phyloP scores from a whole-genome alignment of 768 basidiomycete genomes.

The Brasilioporus rufonigricans region DNA sequence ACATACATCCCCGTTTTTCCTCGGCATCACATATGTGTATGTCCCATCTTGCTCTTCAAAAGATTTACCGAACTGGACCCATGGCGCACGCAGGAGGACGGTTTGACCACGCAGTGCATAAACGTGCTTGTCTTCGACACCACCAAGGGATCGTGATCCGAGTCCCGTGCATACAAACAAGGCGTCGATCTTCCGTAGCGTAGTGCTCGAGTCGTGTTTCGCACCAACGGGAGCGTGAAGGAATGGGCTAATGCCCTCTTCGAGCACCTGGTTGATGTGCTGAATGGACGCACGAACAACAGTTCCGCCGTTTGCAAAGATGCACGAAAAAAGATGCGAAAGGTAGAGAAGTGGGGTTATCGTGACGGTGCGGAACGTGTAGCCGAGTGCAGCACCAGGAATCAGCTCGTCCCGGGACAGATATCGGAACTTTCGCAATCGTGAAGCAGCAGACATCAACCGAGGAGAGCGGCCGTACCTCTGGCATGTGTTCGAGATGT shows the following conservation, averaged over 20 bases:
- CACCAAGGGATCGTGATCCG: conserved; percentile 45
- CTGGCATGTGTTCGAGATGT: conserved; percentile 46
- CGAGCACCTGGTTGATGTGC: conserved; percentile 57
- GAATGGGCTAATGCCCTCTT: conserved; percentile 5
- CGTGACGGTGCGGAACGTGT: conserved; percentile 60
- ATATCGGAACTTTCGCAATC: conserved; percentile 23
- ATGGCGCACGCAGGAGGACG: conserved; percentile 41
- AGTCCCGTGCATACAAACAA: conserved; percentile 63
- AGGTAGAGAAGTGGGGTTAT: conserved; percentile 65
- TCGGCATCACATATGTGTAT: conserved; percentile 35
- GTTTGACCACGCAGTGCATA: conserved; percentile 44
- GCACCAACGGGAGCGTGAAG: background rate
- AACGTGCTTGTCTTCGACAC: conserved; percentile 43
- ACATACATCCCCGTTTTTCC: conserved; percentile 38
- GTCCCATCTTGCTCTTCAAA: conserved; percentile 22
- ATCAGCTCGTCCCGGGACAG: conserved; percentile 40
- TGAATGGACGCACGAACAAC: conserved; percentile 57
- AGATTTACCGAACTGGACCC: conserved; percentile 36
- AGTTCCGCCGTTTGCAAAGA: conserved; percentile 53
- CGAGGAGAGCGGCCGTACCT: conserved; percentile 33
- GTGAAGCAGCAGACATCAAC: background rate
- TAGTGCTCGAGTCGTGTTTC: background rate
- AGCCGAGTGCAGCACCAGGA: conserved; percentile 43
- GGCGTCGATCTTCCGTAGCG: background rate
- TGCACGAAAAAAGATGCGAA: conserved; percentile 53